These are phyloP conservation scores for Effrenium voratum DNA, from an alignment of 73 alveolate species.

Conservation along the genomic window DNA sequence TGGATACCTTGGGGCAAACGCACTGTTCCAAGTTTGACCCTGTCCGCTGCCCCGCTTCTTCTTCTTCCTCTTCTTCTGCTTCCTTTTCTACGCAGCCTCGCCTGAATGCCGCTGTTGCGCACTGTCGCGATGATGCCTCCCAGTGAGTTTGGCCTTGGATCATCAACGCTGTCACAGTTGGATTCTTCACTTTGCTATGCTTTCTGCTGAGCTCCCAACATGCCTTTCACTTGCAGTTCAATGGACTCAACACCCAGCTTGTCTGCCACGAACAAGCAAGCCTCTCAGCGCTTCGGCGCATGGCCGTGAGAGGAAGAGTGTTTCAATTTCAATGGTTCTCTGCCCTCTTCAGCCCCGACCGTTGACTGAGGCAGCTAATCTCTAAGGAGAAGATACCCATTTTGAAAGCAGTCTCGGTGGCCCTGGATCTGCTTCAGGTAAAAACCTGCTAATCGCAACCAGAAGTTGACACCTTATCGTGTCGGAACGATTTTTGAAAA, in stretches of 20 bases:
- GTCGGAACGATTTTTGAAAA: too few species aligned
- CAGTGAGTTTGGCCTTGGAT: constrained; percentile 28
- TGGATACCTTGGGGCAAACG: constrained; percentile 1
- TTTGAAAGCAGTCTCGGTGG: too few species aligned
- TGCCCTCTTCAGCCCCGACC: too few species aligned
- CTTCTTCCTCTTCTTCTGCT: too few species aligned
- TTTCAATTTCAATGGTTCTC: too few species aligned
- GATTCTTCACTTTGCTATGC: background rate
- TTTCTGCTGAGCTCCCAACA: background rate
- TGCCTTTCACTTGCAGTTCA: constrained; percentile 56
- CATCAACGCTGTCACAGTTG: background rate
- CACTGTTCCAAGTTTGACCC: background rate
- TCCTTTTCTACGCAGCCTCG: background rate
- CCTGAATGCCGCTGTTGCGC: constrained; percentile 34
- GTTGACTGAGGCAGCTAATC: too few species aligned
- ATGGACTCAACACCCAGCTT: constrained; percentile 63
- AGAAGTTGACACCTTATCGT: too few species aligned
- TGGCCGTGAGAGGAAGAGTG: too few species aligned
- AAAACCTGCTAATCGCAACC: too few species aligned
- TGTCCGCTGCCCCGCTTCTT: background rate
- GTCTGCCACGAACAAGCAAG: constrained; percentile 71
- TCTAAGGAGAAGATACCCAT: too few species aligned
- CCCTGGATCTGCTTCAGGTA: too few species aligned
- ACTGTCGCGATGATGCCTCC: constrained; percentile 82
- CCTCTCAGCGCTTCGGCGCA: too few species aligned